Percentiles rank a stretch among this genome's conserved stretches.
Evolutionary conservation across 805 yeast genomes (phyloP).

Genomic region (Yarrowia osloensis): DNA sequence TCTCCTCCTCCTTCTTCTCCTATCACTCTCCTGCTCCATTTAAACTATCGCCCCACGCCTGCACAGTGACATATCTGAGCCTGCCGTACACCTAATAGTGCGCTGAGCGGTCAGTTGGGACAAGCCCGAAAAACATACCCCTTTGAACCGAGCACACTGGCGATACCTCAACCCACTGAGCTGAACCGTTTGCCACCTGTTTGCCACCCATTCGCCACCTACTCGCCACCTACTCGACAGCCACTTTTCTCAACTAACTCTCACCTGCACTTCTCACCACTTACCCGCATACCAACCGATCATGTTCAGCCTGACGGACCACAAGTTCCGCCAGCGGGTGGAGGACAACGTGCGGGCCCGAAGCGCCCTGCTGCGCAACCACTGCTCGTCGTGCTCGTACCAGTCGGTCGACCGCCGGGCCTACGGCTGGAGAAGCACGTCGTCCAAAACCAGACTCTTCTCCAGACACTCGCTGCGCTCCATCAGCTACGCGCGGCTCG

Average conservation of each 20-base stretch:
- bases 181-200: too few species aligned
- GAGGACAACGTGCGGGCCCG: slow-evolving; percentile 19
- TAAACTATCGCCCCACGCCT: slow-evolving; percentile 23
- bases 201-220: too few species aligned
- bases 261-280: neutral
- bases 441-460: neutral
- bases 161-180: too few species aligned
- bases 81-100: neutral
- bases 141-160: too few species aligned
- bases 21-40: neutral
- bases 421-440: slow-evolving; percentile 16
- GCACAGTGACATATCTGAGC: neutral
- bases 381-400: slow-evolving; percentile 17
- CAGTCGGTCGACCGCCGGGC: slow-evolving; percentile 5
- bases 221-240: too few species aligned
- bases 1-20: neutral
- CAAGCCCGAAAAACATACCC: neutral
- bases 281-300: too few species aligned
- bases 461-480: neutral
- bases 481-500: neutral
- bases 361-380: neutral
- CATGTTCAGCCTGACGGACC: slow-evolving; percentile 9
- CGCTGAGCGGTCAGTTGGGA: neutral
- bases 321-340: slow-evolving; percentile 11
- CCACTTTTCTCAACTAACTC: too few species aligned